These are phyloP conservation scores for Sarcomyxa edulis DNA, from an alignment of 768 basidiomycete species.

Conservation along the genomic window DNA sequence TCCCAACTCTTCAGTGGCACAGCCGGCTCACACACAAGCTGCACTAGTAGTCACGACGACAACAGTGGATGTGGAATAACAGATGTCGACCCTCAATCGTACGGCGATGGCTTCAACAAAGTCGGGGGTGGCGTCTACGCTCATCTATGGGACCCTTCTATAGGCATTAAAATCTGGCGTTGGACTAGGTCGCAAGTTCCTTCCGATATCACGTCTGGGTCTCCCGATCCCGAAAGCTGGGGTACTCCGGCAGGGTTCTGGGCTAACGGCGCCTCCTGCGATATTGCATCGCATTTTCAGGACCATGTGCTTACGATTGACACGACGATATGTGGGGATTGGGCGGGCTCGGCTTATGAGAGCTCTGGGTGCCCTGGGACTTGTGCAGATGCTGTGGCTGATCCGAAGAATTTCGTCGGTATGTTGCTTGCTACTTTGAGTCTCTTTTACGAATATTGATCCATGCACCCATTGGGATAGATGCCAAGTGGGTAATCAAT, in stretches of 20 bases:
- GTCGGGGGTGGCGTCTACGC: slow-evolving; percentile 25
- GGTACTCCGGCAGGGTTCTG: slow-evolving; percentile 27
- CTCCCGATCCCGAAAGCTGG: slow-evolving; percentile 27
- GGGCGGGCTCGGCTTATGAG: slow-evolving; percentile 9
- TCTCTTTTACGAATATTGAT: neutral
- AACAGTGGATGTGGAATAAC: slow-evolving; percentile 27
- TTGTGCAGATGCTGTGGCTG: slow-evolving; percentile 32
- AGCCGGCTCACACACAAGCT: slow-evolving; percentile 12
- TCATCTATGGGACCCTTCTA: slow-evolving; percentile 22
- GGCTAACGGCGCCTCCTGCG: slow-evolving; percentile 25
- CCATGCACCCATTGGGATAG: slow-evolving; percentile 15
- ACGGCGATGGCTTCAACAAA: slow-evolving; percentile 19
- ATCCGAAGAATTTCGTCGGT: slow-evolving; percentile 46
- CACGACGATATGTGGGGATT: slow-evolving; percentile 16
- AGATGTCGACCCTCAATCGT: slow-evolving; percentile 15
- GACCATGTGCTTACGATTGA: slow-evolving; percentile 28
- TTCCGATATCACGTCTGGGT: slow-evolving; percentile 21
- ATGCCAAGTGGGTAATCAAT: slow-evolving; percentile 42
- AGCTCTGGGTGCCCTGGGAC: slow-evolving; percentile 27
- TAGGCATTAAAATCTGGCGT: slow-evolving; percentile 30
- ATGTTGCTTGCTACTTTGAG: slow-evolving; percentile 11
- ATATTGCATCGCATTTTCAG: slow-evolving; percentile 28
- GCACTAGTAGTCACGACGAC: slow-evolving; percentile 17
- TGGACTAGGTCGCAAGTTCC: slow-evolving; percentile 27
- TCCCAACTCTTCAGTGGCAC: slow-evolving; percentile 11